Base-by-base conservation (phyloP, 2,329 filamentous ascomycete species). In the Calycina marina region DNA sequence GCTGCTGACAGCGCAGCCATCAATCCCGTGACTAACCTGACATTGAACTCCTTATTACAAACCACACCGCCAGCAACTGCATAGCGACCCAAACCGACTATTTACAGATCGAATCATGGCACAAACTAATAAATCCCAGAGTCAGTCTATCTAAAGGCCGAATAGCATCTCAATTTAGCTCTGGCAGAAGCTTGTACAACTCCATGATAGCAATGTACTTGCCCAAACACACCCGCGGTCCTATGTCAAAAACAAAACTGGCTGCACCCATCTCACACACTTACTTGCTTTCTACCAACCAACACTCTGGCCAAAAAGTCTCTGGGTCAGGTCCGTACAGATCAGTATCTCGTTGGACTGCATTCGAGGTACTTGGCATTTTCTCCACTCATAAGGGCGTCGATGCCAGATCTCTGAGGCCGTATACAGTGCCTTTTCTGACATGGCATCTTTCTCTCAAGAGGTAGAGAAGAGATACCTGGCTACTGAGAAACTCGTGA, bases 341-440 rank as follows among this genome's bases (percentile, higher is more conserved):
- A 0, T 48, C 49, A 25, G 46, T 53, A 38, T 69, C 62, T 0
- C 67, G 54, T 30, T 68, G 63, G 33, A 72, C 43, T 2, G 67
- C 65, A 56, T 66, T 68, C 2, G 63, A 64, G 32, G 70, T 69
- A 18, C 65, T 56, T 0, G 65, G 67, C 9, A 74, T 46, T n/a
- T 59, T n/a, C n/a, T n/a, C n/a, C n/a, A n/a, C n/a, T n/a, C n/a
- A n/a, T n/a, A n/a, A n/a, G n/a, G n/a, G n/a, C n/a, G n/a, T n/a
- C n/a, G n/a, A n/a, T n/a, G n/a, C n/a, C n/a, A n/a, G n/a, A n/a
- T n/a, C n/a, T n/a, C n/a, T n/a, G n/a, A n/a, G n/a, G n/a, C n/a
- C n/a, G n/a, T n/a, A n/a, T n/a, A n/a, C n/a, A n/a, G n/a, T n/a
- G n/a, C n/a, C n/a, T n/a, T n/a, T n/a, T n/a, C n/a, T n/a, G n/a